phyloP scores from a whole-genome alignment of 768 basidiomycete genomes.

The Tricholomella constricta region DNA sequence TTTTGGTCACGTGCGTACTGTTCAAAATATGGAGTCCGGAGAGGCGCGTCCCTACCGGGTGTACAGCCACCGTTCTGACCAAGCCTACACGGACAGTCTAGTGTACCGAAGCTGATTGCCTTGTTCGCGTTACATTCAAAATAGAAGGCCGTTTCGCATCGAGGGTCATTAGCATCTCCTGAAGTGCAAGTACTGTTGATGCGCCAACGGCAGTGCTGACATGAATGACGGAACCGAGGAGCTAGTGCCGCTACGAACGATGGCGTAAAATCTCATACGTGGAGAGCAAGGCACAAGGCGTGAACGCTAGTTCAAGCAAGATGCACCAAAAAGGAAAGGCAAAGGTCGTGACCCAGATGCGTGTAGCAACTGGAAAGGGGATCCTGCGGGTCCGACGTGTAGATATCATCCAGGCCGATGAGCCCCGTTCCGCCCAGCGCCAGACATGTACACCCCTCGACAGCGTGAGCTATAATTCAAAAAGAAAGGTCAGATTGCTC shows the following conservation, averaged over 20 bases:
- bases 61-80: neutral
- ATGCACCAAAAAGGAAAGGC: neutral
- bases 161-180: neutral
- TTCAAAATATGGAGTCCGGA: too few species aligned
- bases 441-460: too few species aligned
- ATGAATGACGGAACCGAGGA: neutral
- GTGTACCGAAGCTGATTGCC: neutral
- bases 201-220: neutral
- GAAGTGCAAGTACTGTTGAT: neutral
- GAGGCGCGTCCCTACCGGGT: too few species aligned
- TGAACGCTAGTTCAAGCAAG: neutral
- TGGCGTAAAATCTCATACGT: neutral
- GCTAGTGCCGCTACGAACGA: neutral
- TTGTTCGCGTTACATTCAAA: neutral
- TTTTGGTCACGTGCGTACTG: neutral
- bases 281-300: neutral
- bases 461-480: too few species aligned
- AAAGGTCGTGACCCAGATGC: neutral
- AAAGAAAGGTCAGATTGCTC: slow-evolving; percentile 5
- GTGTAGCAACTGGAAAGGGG: neutral
- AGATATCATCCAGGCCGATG: neutral
- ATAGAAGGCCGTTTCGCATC: neutral
- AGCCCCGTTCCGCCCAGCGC: too few species aligned
- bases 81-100: neutral
- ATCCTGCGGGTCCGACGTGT: slow-evolving; percentile 1